Evolutionary conservation across 225 moss, liverwort and hornwort species (phyloP).

Genomic region (Rhytidiadelphus loreus): DNA sequence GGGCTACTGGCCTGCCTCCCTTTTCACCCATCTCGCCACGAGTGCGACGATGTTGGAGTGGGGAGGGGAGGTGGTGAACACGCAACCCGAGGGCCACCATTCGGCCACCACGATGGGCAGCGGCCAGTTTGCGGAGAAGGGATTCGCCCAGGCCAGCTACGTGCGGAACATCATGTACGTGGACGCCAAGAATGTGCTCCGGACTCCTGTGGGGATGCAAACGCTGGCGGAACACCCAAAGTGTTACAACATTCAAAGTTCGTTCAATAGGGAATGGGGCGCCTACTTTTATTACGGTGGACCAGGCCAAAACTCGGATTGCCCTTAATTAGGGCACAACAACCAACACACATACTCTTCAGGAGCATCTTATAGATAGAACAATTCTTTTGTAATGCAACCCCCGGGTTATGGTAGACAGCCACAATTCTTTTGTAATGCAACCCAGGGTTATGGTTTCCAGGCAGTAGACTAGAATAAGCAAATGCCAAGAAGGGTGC

Average conservation of each 20-base stretch:
- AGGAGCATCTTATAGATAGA: neutral
- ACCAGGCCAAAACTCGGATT: slow-evolving; percentile 33
- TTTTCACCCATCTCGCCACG: slow-evolving; percentile 34
- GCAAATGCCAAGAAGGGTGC: slow-evolving; percentile 3
- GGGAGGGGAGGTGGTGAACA: slow-evolving; percentile 58
- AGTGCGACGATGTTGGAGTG: slow-evolving; percentile 43
- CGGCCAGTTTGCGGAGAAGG: slow-evolving; percentile 43
- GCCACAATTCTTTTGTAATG: neutral
- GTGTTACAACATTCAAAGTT: slow-evolving; percentile 42
- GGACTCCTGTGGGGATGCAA: slow-evolving; percentile 17
- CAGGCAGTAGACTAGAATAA: neutral
- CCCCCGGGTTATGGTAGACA: neutral
- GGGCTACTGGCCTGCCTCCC: slow-evolving; percentile 48
- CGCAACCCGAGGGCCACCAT: slow-evolving; percentile 28
- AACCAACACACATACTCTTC: neutral
- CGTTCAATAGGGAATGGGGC: slow-evolving; percentile 28
- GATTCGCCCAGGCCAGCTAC: slow-evolving; percentile 37
- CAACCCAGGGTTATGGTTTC: neutral
- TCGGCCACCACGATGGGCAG: slow-evolving; percentile 51
- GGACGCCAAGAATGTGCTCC: slow-evolving; percentile 19
- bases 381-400: neutral
- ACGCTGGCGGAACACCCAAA: slow-evolving; percentile 34
- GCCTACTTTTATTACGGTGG: slow-evolving; percentile 49
- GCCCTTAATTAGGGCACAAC: slow-evolving; percentile 13
- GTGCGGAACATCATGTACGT: slow-evolving; percentile 40